These are phyloP conservation scores for Trametes pubescens DNA, from an alignment of 1,284 basidiomycete genomes.

Conservation along the genomic window DNA sequence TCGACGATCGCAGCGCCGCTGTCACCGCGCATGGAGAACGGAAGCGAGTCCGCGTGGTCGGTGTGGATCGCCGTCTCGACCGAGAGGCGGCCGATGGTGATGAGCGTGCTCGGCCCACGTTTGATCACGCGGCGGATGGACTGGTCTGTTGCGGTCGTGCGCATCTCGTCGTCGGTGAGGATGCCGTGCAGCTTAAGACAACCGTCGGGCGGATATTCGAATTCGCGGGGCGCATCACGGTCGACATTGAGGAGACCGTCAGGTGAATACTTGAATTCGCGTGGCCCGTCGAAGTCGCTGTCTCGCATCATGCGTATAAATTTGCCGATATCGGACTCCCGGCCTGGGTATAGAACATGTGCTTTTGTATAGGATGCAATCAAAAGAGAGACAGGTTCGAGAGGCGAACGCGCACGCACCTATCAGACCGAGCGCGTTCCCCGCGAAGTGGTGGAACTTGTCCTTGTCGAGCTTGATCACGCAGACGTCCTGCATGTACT, in stretches of 20 bases:
- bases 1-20: constrained; percentile 37
- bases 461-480: constrained; percentile 43
- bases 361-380: too few species aligned
- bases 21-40: constrained; percentile 45
- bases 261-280: too few species aligned
- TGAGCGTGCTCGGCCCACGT: constrained; percentile 15
- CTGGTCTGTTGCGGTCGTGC: constrained; percentile 39
- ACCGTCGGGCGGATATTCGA: constrained; percentile 44
- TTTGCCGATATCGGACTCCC: constrained; percentile 32
- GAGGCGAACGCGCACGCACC: constrained; percentile 39
- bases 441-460: constrained; percentile 40
- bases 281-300: constrained; percentile 2
- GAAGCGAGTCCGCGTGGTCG: constrained; percentile 39
- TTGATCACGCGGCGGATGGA: constrained; percentile 39
- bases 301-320: constrained; percentile 25
- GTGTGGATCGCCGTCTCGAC: constrained; percentile 42
- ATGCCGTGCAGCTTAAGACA: constrained; percentile 43
- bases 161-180: constrained; percentile 43
- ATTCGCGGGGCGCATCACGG: constrained; percentile 39
- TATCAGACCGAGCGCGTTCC: constrained; percentile 45
- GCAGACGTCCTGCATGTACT: constrained; percentile 43
- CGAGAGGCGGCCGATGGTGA: constrained; percentile 14
- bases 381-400: constrained; percentile 27
- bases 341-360: too few species aligned
- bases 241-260: too few species aligned